Evolutionary conservation across 1,284 basidiomycete genomes (phyloP).

Genomic region (Ganoderma resinaceum): DNA sequence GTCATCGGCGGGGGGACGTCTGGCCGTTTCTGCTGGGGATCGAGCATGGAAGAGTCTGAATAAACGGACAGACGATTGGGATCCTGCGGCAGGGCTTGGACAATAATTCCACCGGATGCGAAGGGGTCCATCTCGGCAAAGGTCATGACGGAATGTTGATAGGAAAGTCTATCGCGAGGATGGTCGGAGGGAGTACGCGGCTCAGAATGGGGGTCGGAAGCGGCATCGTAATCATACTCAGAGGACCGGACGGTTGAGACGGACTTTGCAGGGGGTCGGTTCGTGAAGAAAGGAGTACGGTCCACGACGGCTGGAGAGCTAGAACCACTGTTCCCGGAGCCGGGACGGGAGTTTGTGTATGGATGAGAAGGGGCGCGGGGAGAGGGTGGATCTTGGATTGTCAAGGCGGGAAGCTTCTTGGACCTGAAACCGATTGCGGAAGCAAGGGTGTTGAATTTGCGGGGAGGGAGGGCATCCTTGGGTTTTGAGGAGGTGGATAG

Average conservation of each 20-base stretch:
- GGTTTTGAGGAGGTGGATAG: constrained; percentile 27
- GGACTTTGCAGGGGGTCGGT: constrained; percentile 56
- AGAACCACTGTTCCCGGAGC: constrained; percentile 36
- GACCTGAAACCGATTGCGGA: constrained; percentile 68
- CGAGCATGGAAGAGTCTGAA: constrained; percentile 57
- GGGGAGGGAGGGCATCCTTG: constrained; percentile 36
- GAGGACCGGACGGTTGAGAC: constrained; percentile 56
- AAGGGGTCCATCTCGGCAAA: constrained; percentile 71
- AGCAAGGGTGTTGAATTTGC: constrained; percentile 61
- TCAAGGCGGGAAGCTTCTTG: constrained; percentile 60
- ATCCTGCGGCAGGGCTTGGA: constrained; percentile 44
- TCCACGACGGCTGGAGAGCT: constrained; percentile 32
- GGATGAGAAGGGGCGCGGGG: constrained; percentile 29
- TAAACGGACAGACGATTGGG: constrained; percentile 57
- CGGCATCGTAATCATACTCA: constrained; percentile 39
- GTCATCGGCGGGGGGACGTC: constrained; percentile 35
- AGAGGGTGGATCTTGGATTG: constrained; percentile 57
- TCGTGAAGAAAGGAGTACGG: constrained; percentile 37
- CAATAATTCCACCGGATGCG: constrained; percentile 54
- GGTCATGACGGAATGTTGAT: constrained; percentile 63
- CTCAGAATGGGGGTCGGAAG: constrained; percentile 40
- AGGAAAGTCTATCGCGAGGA: constrained; percentile 42
- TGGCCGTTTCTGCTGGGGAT: constrained; percentile 48
- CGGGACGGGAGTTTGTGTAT: constrained; percentile 34
- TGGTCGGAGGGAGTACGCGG: constrained; percentile 61